Base-by-base conservation (phyloP, 2,329 filamentous ascomycete species). In the Claviceps sp. region DNA sequence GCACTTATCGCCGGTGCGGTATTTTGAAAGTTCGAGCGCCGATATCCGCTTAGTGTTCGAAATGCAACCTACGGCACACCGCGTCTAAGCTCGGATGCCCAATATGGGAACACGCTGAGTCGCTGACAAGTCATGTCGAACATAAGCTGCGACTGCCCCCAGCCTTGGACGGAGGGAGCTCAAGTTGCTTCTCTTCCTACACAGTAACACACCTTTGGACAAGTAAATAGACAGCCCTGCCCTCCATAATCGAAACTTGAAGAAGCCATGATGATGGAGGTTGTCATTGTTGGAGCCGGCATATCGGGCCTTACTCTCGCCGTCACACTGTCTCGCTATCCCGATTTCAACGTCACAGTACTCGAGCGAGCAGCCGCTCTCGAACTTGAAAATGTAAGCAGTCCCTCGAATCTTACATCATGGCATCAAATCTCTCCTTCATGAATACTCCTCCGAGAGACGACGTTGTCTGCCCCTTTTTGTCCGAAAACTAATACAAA, bases 201-300 rank as follows among this genome's bases (percentile, higher is more conserved):
- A 16, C n/a, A n/a, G n/a, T n/a, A n/a, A n/a, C n/a, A n/a, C 14
- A 8, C 8, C 38, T 39, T n/a, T 22, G n/a, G 3, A 11, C 20
- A 16, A 43, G 11, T 5, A 23, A 14, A 23, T 13, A 23, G 9
- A 44, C 40, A 17, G 5, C 43, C 14, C 22, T 42, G 9, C 8
- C 8, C 26, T 1, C 9, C 26, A 29, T 29, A 29, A 29, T 29
- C 26, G 26, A 29, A 29, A 29, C 9, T 29, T 29, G 26, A 26
- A 45, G 7, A 14, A 17, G 23, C 38, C 11, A 53, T 51, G 49
- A 53, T 51, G 49, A 34, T 51, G 22, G 38, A 52, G 11, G 54
- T 57, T 29, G 42, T 57, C 42, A 38, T 58, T 20, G 53, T 54
- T 23, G 54, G 52, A 29, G 56, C 54, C 22, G 56, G 57, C 20